phyloP scores from a whole-genome alignment of 2,329 filamentous ascomycete genomes.

The Xylaria sp. region DNA sequence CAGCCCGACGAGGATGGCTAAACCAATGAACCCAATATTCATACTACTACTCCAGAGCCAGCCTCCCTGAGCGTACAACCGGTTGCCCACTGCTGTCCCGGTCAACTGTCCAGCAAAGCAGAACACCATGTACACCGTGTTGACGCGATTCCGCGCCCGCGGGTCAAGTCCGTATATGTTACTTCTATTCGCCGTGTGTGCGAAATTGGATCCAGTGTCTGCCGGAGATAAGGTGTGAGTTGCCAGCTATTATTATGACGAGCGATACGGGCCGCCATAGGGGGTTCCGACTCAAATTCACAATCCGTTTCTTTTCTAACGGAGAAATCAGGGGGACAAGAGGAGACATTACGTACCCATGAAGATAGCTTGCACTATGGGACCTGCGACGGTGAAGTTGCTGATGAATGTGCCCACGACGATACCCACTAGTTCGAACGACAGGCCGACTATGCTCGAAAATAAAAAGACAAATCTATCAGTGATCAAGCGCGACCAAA shows the following conservation, averaged over 20 bases:
- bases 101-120: slow-evolving; percentile 80
- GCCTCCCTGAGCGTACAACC: slow-evolving; percentile 62
- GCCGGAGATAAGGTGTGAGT: slow-evolving; percentile 57
- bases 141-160: slow-evolving; percentile 77
- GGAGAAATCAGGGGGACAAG: neutral
- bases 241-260: slow-evolving; percentile 48
- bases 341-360: slow-evolving; percentile 30
- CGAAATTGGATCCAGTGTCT: slow-evolving; percentile 78
- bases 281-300: neutral
- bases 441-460: slow-evolving; percentile 71
- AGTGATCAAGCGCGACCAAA: slow-evolving; percentile 76
- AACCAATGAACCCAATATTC: slow-evolving; percentile 54
- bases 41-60: slow-evolving; percentile 61
- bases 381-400: slow-evolving; percentile 72
- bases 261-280: no score
- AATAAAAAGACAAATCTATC: slow-evolving; percentile 76
- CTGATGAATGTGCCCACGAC: slow-evolving; percentile 77
- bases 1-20: slow-evolving; percentile 52
- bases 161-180: slow-evolving; percentile 78
- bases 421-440: slow-evolving; percentile 69
- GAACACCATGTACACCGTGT: slow-evolving; percentile 84
- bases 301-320: neutral
- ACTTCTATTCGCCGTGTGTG: slow-evolving; percentile 77
- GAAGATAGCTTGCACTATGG: slow-evolving; percentile 69
- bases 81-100: slow-evolving; percentile 70